Percentiles rank a stretch among this genome's conserved stretches.
These are phyloP conservation scores for Saitozyma sp. DNA, from an alignment of 768 basidiomycete species.

Conservation along the genomic window DNA sequence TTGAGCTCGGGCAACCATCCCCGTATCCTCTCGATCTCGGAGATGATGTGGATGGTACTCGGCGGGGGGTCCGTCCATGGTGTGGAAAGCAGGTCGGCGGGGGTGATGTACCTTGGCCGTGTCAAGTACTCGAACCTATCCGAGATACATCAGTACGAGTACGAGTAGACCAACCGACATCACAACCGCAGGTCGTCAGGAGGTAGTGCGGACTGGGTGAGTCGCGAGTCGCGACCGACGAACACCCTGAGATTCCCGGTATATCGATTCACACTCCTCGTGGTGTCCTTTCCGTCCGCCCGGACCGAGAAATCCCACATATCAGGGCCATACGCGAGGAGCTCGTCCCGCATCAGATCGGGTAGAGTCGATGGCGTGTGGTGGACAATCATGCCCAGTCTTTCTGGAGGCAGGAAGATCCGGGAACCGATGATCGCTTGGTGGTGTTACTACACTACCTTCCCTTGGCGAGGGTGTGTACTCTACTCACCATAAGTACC, in stretches of 20 bases:
- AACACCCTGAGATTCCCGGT: constrained; percentile 19
- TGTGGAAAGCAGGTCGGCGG: constrained; percentile 14
- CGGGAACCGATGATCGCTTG: constrained; percentile 34
- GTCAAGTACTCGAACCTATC: constrained; percentile 35
- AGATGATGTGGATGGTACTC: constrained; percentile 26
- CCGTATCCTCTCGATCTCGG: constrained; percentile 16
- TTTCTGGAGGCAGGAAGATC: constrained; percentile 30
- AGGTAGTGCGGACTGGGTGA: no score
- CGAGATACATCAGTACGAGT: not conserved
- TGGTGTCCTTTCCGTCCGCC: constrained; percentile 27
- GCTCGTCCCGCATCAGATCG: constrained; percentile 6
- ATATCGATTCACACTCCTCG: constrained; percentile 32
- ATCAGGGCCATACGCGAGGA: constrained; percentile 23
- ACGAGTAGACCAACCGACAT: no score
- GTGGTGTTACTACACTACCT: not conserved
- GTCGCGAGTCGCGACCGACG: not conserved
- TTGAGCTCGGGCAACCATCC: constrained; percentile 18
- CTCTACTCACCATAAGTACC: constrained; percentile 32
- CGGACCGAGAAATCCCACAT: constrained; percentile 28
- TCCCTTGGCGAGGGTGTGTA: not conserved
- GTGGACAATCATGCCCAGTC: constrained; percentile 36
- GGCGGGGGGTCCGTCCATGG: constrained; percentile 16
- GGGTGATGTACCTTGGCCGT: constrained; percentile 22
- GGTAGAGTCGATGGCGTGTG: constrained; percentile 26
- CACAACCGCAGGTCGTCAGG: no score